phyloP scores from a whole-genome alignment of 306 rosid genomes.

The cucumber (Cucumis sativus) region Cucumber_9930_V3 NC_026656.2:14288501-14289000 shows the following conservation, averaged over 20 bases:
- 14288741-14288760: constrained; percentile 94
- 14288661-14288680: constrained; percentile 95
- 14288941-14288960: background rate
- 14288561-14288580: constrained; percentile 17
- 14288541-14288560: constrained; percentile 95
- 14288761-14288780: constrained; percentile 91
- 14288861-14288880: background rate
- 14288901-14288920: background rate
- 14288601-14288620: constrained; percentile 59
- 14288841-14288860: too few species aligned
- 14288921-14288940: background rate
- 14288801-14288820: background rate
- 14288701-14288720: constrained; percentile 72
- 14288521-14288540: constrained; percentile 69
- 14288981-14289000: background rate
- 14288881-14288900: background rate
- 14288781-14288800: constrained; percentile 1
- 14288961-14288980: background rate
- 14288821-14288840: too few species aligned
- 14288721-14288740: constrained; percentile 92
- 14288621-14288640: constrained; percentile 59
- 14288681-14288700: constrained; percentile 81
- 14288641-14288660: constrained; percentile 76
- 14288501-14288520: constrained; percentile 83
- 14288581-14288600: constrained; percentile 84